phyloP scores from a whole-genome alignment of 2,329 filamentous ascomycete species.

The Penicillium sp. region DNA sequence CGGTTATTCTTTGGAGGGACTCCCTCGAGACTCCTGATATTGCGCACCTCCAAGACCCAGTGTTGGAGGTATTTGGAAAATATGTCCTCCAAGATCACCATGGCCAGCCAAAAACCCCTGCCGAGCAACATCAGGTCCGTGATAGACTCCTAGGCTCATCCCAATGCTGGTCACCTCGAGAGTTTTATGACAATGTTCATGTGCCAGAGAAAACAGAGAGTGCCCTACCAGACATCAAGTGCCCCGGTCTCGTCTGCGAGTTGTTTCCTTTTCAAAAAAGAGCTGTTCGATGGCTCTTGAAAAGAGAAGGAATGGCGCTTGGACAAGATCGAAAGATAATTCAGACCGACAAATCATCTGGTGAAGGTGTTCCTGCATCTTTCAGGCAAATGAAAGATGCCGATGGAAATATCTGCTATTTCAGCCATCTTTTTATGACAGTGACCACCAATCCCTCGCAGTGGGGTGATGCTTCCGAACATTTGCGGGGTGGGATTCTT shows the following conservation, averaged over 20 bases:
- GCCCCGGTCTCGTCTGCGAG: conserved; percentile 31
- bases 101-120: conserved; percentile 1
- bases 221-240: conserved; percentile 33
- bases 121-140: conserved; percentile 4
- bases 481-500: conserved; percentile 42
- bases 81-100: conserved; percentile 27
- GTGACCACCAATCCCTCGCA: conserved; percentile 34
- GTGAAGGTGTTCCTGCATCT: conserved; percentile 30
- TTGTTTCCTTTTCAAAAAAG: conserved; percentile 48
- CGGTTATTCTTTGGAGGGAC: conserved; percentile 33
- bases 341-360: conserved; percentile 8
- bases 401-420: conserved; percentile 36
- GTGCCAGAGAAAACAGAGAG: conserved; percentile 34
- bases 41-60: conserved; percentile 13
- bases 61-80: conserved; percentile 22
- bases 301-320: conserved; percentile 39
- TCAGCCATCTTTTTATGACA: conserved; percentile 40
- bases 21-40: conserved; percentile 26
- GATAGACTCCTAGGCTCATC: conserved; percentile 10
- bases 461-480: conserved; percentile 28
- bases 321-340: conserved; percentile 29
- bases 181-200: conserved; percentile 47
- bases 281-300: conserved; percentile 44
- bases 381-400: conserved; percentile 37
- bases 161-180: conserved; percentile 31